Evolutionary conservation across 2,329 filamentous ascomycete genomes (phyloP).

Genomic region (Phialophora macrospora): DNA sequence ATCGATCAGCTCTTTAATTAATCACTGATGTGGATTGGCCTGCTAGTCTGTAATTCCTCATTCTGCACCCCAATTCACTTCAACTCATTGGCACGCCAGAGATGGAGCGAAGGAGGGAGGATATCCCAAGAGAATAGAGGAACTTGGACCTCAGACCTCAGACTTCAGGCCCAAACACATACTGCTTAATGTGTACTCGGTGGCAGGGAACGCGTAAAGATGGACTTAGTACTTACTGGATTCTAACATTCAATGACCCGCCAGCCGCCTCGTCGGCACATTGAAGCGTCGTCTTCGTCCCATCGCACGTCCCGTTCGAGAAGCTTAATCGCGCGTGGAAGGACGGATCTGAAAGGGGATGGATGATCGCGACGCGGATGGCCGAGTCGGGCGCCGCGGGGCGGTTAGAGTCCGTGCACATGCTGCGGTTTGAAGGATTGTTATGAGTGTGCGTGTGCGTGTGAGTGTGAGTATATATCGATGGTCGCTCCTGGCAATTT

Average conservation of each 20-base stretch:
- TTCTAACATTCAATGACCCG: conserved; percentile 24
- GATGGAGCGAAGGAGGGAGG: too few relatives aligned
- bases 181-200: too few relatives aligned
- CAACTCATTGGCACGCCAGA: too few relatives aligned
- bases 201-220: too few relatives aligned
- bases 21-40: neutral
- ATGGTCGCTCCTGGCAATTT: too few relatives aligned
- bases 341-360: conserved; percentile 30
- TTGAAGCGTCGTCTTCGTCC: conserved; percentile 25
- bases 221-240: conserved; percentile 26
- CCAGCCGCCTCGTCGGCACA: conserved; percentile 7
- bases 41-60: neutral
- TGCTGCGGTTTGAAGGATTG: neutral
- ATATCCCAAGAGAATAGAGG: too few relatives aligned
- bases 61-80: too few relatives aligned
- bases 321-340: conserved; percentile 31
- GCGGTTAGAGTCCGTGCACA: conserved; percentile 35
- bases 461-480: too few relatives aligned
- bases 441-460: neutral
- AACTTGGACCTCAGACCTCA: too few relatives aligned
- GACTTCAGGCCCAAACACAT: too few relatives aligned
- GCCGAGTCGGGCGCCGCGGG: conserved; percentile 37
- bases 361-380: conserved; percentile 38
- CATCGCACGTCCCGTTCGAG: conserved; percentile 25
- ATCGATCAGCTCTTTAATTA: neutral